Conservation (phyloP, 177 flowering plant species). For the Viscum album region DNA sequence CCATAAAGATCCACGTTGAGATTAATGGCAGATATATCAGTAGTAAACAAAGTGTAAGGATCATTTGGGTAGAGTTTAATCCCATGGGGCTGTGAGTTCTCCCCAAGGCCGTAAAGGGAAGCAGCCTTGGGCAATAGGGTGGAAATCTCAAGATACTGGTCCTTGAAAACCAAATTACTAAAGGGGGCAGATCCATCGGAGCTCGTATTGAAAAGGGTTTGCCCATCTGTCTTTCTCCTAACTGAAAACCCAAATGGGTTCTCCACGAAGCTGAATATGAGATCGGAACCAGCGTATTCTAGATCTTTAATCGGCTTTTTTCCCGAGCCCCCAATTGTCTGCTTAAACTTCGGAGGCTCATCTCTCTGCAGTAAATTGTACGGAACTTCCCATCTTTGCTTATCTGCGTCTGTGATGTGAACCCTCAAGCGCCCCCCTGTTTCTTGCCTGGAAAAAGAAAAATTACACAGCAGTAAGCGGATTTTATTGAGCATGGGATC, state of each 20-base stretch:
- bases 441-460: constrained; percentile 57
- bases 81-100: constrained; percentile 82
- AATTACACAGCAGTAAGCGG: not conserved
- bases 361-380: constrained; percentile 67
- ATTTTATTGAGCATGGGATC: not conserved
- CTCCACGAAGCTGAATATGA: constrained; percentile 51
- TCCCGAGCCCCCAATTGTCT: constrained; percentile 23
- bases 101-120: constrained; percentile 83
- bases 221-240: constrained; percentile 63
- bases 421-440: constrained; percentile 71
- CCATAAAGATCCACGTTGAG: constrained; percentile 77
- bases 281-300: constrained; percentile 40
- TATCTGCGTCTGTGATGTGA: constrained; percentile 56
- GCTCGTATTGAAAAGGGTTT: constrained; percentile 63
- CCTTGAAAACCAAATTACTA: constrained; percentile 68
- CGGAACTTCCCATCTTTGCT: constrained; percentile 70
- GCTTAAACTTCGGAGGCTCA: constrained; percentile 37
- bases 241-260: constrained; percentile 81
- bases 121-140: constrained; percentile 71
- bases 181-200: constrained; percentile 47
- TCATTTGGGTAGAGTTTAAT: constrained; percentile 67
- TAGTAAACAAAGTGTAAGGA: constrained; percentile 79
- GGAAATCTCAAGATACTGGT: constrained; percentile 82
- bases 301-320: constrained; percentile 25
- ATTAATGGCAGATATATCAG: constrained; percentile 76